Percentiles rank a stretch among this genome's conserved stretches.
phyloP scores from a whole-genome alignment of 139 green algal genomes.

The Eudorina sp. region DNA sequence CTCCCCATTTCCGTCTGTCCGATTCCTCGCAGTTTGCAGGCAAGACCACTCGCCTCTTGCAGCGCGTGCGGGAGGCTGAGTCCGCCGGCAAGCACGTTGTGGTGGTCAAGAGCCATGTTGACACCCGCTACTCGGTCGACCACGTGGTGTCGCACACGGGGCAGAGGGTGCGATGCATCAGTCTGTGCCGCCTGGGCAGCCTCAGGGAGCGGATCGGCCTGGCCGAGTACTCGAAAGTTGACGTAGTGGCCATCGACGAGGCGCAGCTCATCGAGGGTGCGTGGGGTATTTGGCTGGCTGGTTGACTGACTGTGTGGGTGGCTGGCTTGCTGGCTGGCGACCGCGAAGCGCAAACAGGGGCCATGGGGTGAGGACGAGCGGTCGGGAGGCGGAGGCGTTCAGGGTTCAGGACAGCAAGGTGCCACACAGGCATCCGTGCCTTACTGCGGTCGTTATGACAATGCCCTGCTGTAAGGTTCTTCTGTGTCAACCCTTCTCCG shows the following conservation, averaged over 20 bases:
- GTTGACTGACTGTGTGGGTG: too few species aligned
- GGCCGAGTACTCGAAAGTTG: neutral
- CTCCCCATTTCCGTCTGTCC: neutral
- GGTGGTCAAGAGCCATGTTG: conserved; percentile 75
- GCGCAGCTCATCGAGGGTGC: conserved; percentile 73
- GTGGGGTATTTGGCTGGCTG: neutral
- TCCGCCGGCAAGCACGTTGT: conserved; percentile 57
- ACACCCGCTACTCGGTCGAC: conserved; percentile 71
- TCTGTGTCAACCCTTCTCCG: too few species aligned
- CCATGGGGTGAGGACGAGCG: too few species aligned
- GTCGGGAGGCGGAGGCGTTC: too few species aligned
- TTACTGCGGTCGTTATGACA: too few species aligned
- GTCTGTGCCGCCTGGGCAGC: neutral
- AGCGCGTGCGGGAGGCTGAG: conserved; percentile 58
- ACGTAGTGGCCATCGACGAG: conserved; percentile 90
- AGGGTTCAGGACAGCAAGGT: too few species aligned
- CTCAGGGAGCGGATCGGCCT: neutral
- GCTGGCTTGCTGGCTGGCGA: too few species aligned
- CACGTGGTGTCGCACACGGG: conserved; percentile 34
- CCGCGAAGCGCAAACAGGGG: too few species aligned
- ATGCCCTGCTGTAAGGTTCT: too few species aligned
- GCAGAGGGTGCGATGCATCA: conserved; percentile 19
- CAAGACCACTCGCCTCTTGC: conserved; percentile 79
- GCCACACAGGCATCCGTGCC: too few species aligned
- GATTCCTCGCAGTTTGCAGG: conserved; percentile 72